Base-by-base conservation (phyloP, 2,329 filamentous ascomycete genomes). In the Clarireedia monteithiana region DNA sequence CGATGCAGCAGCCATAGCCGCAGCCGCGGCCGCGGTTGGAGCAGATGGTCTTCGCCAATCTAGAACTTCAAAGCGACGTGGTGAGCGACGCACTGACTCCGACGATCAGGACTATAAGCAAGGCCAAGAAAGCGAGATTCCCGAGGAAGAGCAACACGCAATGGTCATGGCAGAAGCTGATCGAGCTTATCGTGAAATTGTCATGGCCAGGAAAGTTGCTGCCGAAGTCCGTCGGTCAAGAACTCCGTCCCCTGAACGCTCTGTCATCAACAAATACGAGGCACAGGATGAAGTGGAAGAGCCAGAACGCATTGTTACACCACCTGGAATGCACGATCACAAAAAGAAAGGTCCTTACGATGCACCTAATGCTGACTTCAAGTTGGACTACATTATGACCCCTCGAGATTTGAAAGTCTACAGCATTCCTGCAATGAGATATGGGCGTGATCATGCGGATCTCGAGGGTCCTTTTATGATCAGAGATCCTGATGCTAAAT, bases 341-440 rank as follows among this genome's bases (percentile, higher is more conserved):
- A 73, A 74, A 42, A 63, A 66, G 56, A 77, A 77, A 68, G 76
- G 74, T 54, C 75, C 69, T 7, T 86, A 79, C 56, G 79, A 78
- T 59, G 78, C 70, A 6, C 83, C 83, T 2, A 74, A 86, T 63
- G 83, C 83, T n/a, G 83, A 86, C 66, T 81, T 85, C 53, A 74
- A 72, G 51, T 78, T 84, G 57, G 82, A 85, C 65, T 78, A 83
- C 62, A 70, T 79, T 58, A 75, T 85, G 59, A 73, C 75, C 50
- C 83, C 83, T 5, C 67, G 68, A 42, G 78, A 84, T 30, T 68
- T 82, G 39, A 59, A 56, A 47, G 67, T 55, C 50, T 75, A 71
- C 62, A 66, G 53, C 24, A 58, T 65, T 63, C 68, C 17, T 52
- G 59, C 48, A 17, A 60, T 58, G 36, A 64, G 62, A 58, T 64